phyloP scores from a whole-genome alignment of 2,329 filamentous ascomycete genomes.

The Beauveria pseudobassiana region DNA sequence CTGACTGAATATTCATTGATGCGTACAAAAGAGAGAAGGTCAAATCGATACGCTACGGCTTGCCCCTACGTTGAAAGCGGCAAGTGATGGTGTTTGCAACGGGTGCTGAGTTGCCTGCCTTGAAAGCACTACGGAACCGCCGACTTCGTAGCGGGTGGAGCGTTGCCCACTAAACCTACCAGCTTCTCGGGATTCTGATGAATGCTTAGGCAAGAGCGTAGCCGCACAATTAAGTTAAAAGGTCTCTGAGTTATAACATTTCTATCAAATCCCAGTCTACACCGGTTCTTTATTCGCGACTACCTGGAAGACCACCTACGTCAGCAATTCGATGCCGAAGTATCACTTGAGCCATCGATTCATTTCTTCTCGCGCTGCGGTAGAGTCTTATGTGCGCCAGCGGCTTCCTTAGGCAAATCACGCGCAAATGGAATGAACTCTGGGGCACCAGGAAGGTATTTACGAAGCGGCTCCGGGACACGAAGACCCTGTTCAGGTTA shows the following conservation, averaged over 20 bases:
- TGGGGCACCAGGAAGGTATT: constrained; percentile 83
- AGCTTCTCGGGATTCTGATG: background rate
- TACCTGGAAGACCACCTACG: no score
- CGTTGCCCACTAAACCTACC: background rate
- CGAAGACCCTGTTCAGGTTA: constrained; percentile 52
- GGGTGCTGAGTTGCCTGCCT: no score
- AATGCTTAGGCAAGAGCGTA: background rate
- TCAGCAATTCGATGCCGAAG: background rate
- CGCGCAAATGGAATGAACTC: constrained; percentile 86
- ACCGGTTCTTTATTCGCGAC: no score
- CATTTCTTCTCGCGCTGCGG: constrained; percentile 23
- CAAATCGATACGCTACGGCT: background rate
- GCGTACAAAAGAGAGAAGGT: background rate
- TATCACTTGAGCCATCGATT: background rate
- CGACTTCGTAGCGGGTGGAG: no score
- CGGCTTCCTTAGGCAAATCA: constrained; percentile 69
- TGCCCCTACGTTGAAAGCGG: background rate
- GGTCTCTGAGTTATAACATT: background rate
- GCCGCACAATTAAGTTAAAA: background rate
- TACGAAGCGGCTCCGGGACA: constrained; percentile 75
- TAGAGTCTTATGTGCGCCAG: constrained; percentile 25
- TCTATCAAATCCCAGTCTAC: no score
- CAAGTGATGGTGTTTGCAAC: background rate
- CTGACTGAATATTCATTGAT: background rate
- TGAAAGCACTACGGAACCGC: no score